Evolutionary conservation across 495 filamentous ascomycete genomes (phyloP).

Genomic region (Hypoxylon crocopeplum): DNA sequence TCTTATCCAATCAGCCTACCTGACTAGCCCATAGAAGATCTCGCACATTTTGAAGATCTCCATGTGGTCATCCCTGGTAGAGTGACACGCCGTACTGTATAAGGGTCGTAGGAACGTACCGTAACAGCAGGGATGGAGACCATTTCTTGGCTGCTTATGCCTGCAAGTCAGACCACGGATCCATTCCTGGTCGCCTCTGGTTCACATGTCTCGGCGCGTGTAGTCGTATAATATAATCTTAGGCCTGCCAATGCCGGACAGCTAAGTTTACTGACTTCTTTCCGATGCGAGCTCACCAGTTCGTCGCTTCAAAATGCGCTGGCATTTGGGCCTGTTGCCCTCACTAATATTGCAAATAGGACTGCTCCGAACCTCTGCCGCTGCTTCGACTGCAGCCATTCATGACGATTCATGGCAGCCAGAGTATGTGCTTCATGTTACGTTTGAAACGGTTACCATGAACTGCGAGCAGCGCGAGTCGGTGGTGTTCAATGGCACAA

Average conservation of each 20-base stretch:
- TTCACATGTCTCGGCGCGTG: slow-evolving; percentile 16
- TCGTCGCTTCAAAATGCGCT: slow-evolving; percentile 33
- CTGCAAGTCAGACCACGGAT: not conserved
- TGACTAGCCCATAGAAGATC: slow-evolving; percentile 12
- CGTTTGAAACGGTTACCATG: slow-evolving; percentile 44
- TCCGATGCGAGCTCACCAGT: slow-evolving; percentile 16
- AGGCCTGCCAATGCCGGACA: slow-evolving; percentile 11
- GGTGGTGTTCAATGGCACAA: slow-evolving; percentile 61
- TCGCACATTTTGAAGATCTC: slow-evolving; percentile 16
- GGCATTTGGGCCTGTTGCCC: slow-evolving; percentile 29
- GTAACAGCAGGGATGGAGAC: slow-evolving; percentile 25
- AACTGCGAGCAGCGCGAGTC: slow-evolving; percentile 53
- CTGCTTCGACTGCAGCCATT: slow-evolving; percentile 23
- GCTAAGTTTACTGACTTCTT: slow-evolving; percentile 21
- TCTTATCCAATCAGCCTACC: slow-evolving; percentile 17
- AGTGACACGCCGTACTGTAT: slow-evolving; percentile 24
- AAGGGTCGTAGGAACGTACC: slow-evolving; percentile 28
- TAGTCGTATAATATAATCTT: slow-evolving; percentile 33
- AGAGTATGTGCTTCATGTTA: slow-evolving; percentile 57
- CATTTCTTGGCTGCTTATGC: slow-evolving; percentile 23
- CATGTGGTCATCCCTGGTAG: slow-evolving; percentile 22
- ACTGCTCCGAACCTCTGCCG: slow-evolving; percentile 29
- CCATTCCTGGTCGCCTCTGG: slow-evolving; percentile 15
- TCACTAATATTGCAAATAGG: slow-evolving; percentile 27
- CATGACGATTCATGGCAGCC: slow-evolving; percentile 46